Base-by-base conservation (phyloP, 495 filamentous ascomycete genomes). In the Massariosphaeria phaeospora region DNA sequence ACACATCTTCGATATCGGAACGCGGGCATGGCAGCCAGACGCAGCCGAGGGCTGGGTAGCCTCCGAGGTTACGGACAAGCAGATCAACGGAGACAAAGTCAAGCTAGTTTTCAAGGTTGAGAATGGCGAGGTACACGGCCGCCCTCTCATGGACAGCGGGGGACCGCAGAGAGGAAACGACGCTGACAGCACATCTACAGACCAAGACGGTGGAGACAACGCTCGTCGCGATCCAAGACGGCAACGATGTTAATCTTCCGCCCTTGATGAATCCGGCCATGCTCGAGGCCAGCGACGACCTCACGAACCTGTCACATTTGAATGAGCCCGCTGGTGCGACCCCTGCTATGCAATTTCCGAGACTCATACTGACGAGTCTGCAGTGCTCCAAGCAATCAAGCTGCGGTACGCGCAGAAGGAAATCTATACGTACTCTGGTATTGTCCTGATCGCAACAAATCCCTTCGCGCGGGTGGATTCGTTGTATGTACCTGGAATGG, bases 341-440 rank as follows among this genome's bases (percentile, higher is more conserved):
- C 18, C 6, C 27, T 18, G 18, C 13, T 54, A n/a, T n/a, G n/a
- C n/a, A n/a, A n/a, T n/a, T n/a, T n/a, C n/a, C 8, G n/a, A 44
- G 48, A 23, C 38, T 30, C 27, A 43, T 35, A 39, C 63, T 66
- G 33, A 69, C 41, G 18, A 48, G 55, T 47, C 67, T 20, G 55
- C 25, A 97, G 93, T 99, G 47, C 72, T 99, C 27, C 93, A 99
- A 77, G 93, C 93, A 23, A 99, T 99, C 67, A 90, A 88, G 66
- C 82, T 99, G 64, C 89, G 93, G 71, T 99, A 99, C 76, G 82
- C 86, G 50, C 95, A 99, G 69, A 97, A 97, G 67, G 93, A 99
- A 66, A 99, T 99, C 64, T 99, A 99, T 78, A 99, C 93, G 66
- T 99, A 99, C 75, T 94, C 88, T 70, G 93, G 93, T 63, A 99